Conservation (phyloP, 805 yeast species). For the Cyberlindnera sargentensis region DNA sequence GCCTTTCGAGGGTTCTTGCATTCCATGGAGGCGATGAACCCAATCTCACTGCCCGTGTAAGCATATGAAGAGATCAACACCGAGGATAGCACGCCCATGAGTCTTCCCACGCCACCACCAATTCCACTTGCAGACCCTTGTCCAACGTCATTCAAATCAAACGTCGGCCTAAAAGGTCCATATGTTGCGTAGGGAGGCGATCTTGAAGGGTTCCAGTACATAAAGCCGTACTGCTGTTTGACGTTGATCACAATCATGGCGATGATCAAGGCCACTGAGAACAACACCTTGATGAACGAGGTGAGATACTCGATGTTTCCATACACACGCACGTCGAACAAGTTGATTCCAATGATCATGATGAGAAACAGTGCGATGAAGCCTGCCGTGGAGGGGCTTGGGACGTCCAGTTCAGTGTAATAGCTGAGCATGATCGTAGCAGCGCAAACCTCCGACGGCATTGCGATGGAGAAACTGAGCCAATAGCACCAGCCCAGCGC, state of each 20-base stretch:
- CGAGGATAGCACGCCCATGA: conserved; percentile 55
- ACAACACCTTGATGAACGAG: conserved; percentile 48
- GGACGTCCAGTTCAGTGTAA: conserved; percentile 48
- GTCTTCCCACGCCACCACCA: conserved; percentile 52
- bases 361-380: conserved; percentile 57
- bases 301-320: conserved; percentile 69
- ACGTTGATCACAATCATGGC: conserved; percentile 59
- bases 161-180: conserved; percentile 71
- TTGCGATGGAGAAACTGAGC: conserved; percentile 61
- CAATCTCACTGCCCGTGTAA: conserved; percentile 77
- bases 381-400: conserved; percentile 47
- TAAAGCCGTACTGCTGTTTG: conserved; percentile 48
- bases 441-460: conserved; percentile 78
- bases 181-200: conserved; percentile 43
- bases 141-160: conserved; percentile 58
- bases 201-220: conserved; percentile 55
- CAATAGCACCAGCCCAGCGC: conserved; percentile 71
- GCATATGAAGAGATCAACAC: conserved; percentile 64
- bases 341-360: conserved; percentile 40
- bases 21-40: conserved; percentile 79
- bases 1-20: conserved; percentile 76
- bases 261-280: conserved; percentile 48
- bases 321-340: conserved; percentile 62
- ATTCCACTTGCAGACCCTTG: conserved; percentile 47
- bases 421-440: conserved; percentile 70